Evolutionary conservation across 805 yeast species (phyloP), one percentile per base, ranked within the genome.

Genomic region (Yamadazyma tumulicola): DNA sequence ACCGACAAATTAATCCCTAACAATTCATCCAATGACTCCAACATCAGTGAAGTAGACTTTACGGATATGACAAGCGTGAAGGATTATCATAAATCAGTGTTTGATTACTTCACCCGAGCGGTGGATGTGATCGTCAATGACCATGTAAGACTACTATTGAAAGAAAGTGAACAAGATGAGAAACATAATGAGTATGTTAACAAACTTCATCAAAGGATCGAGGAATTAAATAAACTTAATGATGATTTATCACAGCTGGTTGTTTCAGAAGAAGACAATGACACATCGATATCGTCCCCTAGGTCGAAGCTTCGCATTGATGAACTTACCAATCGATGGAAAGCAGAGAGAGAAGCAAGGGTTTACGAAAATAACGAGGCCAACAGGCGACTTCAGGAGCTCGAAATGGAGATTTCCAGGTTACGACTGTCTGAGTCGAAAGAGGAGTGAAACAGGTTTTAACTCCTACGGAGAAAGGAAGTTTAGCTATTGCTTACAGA

Each of bases 321-420:
- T 16, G 87, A 80, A 44, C 53, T 84, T 27, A 75, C 76, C 26
- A 74, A 66, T 42, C 67, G 81, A 47, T 80, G 85, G 81, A 77
- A 79, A 47, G 67, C 78, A 5, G 89, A 84, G 42, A 64, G 87
- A 41, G 93, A 83, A 52, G 74, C 83, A 13, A 58, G 88, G 19
- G 73, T 74, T 14, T 65, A 77, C 36, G 89, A 83, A 45, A 67
- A 69, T 34, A 67, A 67, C 23, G 79, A 80, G 23, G 75, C 83
- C 2, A 65, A 69, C 31, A 54, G 58, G 29, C 57, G 81, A 28
- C 64, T 81, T 4, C 49, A 54, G 13, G 78, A 74, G 35, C 49
- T 82, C 21, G 86, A 81, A 42, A 38, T 48, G 20, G 87, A 81
- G 45, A 79, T 77, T 47, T 55, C 52, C 12, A 51, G 58, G 13